Evolutionary conservation across 768 basidiomycete genomes (phyloP).

Genomic region (Lactarius sanguifluus): DNA sequence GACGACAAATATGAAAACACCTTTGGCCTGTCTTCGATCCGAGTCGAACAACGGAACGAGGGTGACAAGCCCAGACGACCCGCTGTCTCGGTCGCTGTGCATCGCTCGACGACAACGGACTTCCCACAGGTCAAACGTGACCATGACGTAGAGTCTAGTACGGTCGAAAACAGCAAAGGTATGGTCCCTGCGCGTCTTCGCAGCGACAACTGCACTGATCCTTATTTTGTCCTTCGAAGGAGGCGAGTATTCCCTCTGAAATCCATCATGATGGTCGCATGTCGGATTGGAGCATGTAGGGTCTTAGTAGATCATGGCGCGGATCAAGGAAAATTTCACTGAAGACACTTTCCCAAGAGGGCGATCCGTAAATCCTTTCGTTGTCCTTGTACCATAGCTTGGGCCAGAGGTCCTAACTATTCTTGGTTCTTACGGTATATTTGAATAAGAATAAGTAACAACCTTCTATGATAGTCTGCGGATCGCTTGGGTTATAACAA

Average conservation of each 20-base stretch:
- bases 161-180: neutral
- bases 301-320: neutral
- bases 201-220: neutral
- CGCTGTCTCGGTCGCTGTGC: slow-evolving; percentile 1
- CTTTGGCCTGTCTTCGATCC: neutral
- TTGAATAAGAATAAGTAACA: no score
- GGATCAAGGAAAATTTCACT: no score
- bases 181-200: neutral
- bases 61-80: neutral
- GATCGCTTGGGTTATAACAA: no score
- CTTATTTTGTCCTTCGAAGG: neutral
- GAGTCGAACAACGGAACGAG: neutral
- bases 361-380: no score
- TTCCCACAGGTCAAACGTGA: neutral
- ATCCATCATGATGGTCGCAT: neutral
- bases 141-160: neutral
- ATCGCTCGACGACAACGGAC: neutral
- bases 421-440: no score
- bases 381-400: no score
- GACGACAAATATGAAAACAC: neutral
- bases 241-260: neutral
- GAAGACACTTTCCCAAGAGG: no score
- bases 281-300: neutral
- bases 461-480: no score
- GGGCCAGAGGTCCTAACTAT: no score